A percentile compares a stretch with the other conserved stretches of the same genome.
Evolutionary conservation across 2,329 filamentous ascomycete genomes (phyloP).

Genomic region (Calonectria leucothoes): DNA sequence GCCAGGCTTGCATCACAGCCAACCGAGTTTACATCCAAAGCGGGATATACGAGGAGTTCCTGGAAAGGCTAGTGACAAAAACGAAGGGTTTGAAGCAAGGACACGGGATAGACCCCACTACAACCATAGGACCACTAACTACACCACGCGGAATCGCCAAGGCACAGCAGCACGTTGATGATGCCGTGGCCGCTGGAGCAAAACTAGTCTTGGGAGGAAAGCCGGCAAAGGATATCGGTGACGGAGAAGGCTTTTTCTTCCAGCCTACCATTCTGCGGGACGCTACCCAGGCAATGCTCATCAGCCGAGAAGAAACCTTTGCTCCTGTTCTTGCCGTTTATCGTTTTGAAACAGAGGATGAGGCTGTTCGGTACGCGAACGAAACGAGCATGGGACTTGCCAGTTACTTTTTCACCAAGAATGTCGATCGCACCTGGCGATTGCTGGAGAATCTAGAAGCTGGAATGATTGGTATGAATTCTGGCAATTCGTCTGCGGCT

Average conservation of each 20-base stretch:
- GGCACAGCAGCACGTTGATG: slow-evolving; percentile 20
- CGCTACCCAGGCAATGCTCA: background rate
- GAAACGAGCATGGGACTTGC: slow-evolving; percentile 31
- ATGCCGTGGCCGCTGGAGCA: slow-evolving; percentile 25
- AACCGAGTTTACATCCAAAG: slow-evolving; percentile 70
- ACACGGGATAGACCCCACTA: slow-evolving; percentile 21
- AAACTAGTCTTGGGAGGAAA: slow-evolving; percentile 11
- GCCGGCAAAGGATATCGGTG: background rate
- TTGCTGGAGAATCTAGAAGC: slow-evolving; percentile 32
- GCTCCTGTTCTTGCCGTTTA: slow-evolving; percentile 27
- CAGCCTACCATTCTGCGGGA: slow-evolving; percentile 30
- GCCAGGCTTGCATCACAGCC: slow-evolving; percentile 76
- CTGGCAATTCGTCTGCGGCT: slow-evolving; percentile 44
- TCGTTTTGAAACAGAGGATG: slow-evolving; percentile 29
- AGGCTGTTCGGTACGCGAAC: slow-evolving; percentile 26
- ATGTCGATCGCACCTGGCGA: slow-evolving; percentile 20
- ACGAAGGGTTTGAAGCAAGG: background rate
- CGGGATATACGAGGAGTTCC: slow-evolving; percentile 64
- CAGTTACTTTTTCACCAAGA: slow-evolving; percentile 29
- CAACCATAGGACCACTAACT: slow-evolving; percentile 28
- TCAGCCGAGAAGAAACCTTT: slow-evolving; percentile 31
- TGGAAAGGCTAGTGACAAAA: background rate
- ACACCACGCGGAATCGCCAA: slow-evolving; percentile 21
- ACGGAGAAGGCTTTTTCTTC: slow-evolving; percentile 26
- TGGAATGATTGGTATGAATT: slow-evolving; percentile 34